phyloP scores from a whole-genome alignment of 2,329 filamentous ascomycete genomes.

The Byssoonygena ceratinophila region DNA sequence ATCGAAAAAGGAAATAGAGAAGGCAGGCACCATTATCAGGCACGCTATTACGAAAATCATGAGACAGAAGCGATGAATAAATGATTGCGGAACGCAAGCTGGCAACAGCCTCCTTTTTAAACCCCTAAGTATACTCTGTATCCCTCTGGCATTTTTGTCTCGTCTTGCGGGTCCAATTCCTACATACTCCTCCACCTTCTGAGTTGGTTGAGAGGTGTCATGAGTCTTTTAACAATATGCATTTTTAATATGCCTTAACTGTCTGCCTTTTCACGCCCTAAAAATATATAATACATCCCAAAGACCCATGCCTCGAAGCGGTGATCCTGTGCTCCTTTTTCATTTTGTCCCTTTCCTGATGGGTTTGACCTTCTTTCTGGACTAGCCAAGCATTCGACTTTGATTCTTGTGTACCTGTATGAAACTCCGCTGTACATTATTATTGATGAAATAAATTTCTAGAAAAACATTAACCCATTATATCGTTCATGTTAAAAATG shows the following conservation, averaged over 20 bases:
- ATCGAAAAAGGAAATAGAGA: conserved; percentile 90
- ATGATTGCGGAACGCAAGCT: not conserved
- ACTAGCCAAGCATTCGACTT: not conserved
- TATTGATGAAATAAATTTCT: not conserved
- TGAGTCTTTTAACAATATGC: not conserved
- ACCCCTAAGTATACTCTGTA: not conserved
- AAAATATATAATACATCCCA: conserved; percentile 1
- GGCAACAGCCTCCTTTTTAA: not conserved
- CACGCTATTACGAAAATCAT: conserved; percentile 93
- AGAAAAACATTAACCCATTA: no score
- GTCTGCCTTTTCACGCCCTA: not conserved
- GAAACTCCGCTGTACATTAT: conserved; percentile 7
- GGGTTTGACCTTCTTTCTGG: not conserved
- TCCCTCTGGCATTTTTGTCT: not conserved
- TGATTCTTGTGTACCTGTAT: not conserved
- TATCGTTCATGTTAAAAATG: no score
- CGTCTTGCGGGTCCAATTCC: not conserved
- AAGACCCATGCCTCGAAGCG: not conserved
- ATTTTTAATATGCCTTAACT: conserved; percentile 1
- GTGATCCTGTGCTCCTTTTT: not conserved
- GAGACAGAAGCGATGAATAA: conserved; percentile 36
- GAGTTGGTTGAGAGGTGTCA: not conserved
- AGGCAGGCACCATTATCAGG: conserved; percentile 74
- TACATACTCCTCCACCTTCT: not conserved
- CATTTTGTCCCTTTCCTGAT: not conserved